Conservation (phyloP, 1,284 basidiomycete genomes). For the Melampsora americana region DNA sequence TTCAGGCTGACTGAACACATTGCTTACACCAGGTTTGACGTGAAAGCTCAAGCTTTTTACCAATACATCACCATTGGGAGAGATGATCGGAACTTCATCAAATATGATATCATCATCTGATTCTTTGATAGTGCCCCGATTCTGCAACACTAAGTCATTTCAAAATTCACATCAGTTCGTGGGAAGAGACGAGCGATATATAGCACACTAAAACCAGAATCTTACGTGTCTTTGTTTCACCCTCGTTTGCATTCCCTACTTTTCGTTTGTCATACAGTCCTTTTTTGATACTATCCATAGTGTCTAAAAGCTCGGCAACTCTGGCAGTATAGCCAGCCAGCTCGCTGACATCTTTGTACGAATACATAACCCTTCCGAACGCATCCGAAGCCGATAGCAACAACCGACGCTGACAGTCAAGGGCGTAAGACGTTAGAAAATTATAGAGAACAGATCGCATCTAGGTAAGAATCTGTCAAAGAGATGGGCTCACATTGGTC, state of each 20-base stretch:
- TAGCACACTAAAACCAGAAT: constrained; percentile 42
- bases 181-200: background rate
- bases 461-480: constrained; percentile 31
- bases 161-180: background rate
- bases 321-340: constrained; percentile 92
- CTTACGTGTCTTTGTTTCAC: constrained; percentile 74
- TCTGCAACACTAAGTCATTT: constrained; percentile 65
- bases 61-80: constrained; percentile 90
- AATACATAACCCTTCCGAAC: constrained; percentile 72
- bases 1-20: constrained; percentile 45
- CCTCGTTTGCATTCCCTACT: constrained; percentile 70
- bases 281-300: constrained; percentile 79
- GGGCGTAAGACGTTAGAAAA: constrained; percentile 12
- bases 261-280: constrained; percentile 86
- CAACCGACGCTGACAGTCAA: constrained; percentile 85
- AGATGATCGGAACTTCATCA: constrained; percentile 88
- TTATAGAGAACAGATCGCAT: no score
- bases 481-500: constrained; percentile 8
- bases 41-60: constrained; percentile 74
- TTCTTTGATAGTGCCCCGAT: constrained; percentile 74
- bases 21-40: constrained; percentile 78
- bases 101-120: constrained; percentile 76
- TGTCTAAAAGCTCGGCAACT: constrained; percentile 81
- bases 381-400: constrained; percentile 66
- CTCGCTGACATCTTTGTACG: constrained; percentile 72